Evolutionary conservation across 1,284 basidiomycete genomes (phyloP), one percentile per base, ranked within the genome.

Genomic region (Tranzscheliella williamsii): DNA sequence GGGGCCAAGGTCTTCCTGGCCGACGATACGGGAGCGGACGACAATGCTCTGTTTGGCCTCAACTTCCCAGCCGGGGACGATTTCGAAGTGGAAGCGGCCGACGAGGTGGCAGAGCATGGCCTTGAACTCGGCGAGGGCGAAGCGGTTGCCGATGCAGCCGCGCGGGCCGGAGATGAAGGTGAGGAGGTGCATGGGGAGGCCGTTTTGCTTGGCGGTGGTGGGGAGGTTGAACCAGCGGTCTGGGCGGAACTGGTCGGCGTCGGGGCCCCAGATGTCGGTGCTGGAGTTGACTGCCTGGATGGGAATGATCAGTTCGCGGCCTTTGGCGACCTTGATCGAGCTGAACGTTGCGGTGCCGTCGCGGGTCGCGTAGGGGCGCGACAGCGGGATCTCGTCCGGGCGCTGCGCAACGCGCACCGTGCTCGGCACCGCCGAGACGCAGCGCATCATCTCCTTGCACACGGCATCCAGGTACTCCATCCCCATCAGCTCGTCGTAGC

Each of bases 121-220:
- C 41, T 73, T 75, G 56, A 76, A 72, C 26, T 76, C 73, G 5
- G 64, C 58, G 17, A 72, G 43, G 0, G 67, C 71, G 49, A 75
- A 75, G 4, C 65, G 27, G 30, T 70, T 55, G 2, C 73, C 73
- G 16, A 76, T 67, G 42, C 73, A 76, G 3, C 58, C 64, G 16
- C 72, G 35, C 2, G 73, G 64, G 4, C 73, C 73, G 5, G 52
- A 42, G 40, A 76, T 57, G 50, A 76, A 76, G 22, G 66, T 62
- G 44, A 73, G 42, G 24, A 67, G 41, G 27, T 60, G 57, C 44
- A 54, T 42, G 36, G 67, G 56, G 15, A 73, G 35, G 13, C 51
- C 47, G 29, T 22, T 38, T 4, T 52, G 24, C 38, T 56, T 48
- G 21, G 53, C 60, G 20, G 34, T 20, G 16, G 38, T 24, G 18